Evolutionary conservation across 1,284 basidiomycete genomes (phyloP), one percentile per base, ranked within the genome.

Genomic region (Sphaerobolus stellatus): DNA sequence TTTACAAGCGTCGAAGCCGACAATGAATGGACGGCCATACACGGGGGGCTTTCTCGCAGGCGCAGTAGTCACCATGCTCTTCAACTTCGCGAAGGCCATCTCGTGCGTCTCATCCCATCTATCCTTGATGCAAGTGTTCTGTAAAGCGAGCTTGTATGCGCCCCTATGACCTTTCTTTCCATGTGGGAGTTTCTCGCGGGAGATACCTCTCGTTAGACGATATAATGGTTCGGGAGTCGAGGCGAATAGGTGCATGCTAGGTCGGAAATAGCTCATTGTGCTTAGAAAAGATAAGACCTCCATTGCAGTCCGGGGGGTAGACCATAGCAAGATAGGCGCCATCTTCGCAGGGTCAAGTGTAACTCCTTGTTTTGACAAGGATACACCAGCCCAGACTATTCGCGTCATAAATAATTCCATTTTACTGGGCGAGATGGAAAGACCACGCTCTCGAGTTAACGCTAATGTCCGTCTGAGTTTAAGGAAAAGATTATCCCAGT

Each of bases 331-430:
- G 4, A 38, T 38, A 22, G n/a, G n/a, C 36, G n/a, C 36, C 4
- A 38, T 22, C 22, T 38, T 38, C 5, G n/a, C 22, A 3, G 22
- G 7, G 22, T 38, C 36, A 7, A 38, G 36, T 16, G 36, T n/a
- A 3, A 38, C 29, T 11, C 13, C 33, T 52, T 55, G 16, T 9
- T 40, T 14, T 4, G 36, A 29, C 22, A 25, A 55, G 30, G n/a
- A 40, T 2, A 59, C 57, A 16, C 28, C 36, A 3, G 58, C 52
- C 59, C 59, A 63, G 18, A 56, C 41, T 8, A 64, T 44, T 4
- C 60, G 53, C 13, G 54, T 54, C 22, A 53, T 43, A 5, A 62
- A 50, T 34, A 59, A 59, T n/a, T 22, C 36, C 7, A 38, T 18
- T 4, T 46, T 52, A 0, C 61, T 43, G 5, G 45, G 14, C 2